Evolutionary conservation across 192 early-diverging fungal species (phyloP).

Genomic region (Phycomyces nitens): DNA sequence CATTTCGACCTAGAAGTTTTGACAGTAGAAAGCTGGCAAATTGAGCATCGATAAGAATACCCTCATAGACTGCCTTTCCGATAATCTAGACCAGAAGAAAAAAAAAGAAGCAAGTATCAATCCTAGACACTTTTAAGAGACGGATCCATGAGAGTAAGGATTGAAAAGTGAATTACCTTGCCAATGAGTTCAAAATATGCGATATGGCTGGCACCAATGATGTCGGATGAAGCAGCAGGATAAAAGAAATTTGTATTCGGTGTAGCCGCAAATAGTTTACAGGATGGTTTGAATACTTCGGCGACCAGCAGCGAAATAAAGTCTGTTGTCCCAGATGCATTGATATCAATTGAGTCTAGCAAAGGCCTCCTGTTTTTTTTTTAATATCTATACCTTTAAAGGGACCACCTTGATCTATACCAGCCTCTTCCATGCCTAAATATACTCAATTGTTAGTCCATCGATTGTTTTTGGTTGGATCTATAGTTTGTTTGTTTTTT

Average conservation of each 20-base stretch:
- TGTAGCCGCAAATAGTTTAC: slow-evolving; percentile 47
- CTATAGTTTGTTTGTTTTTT: slow-evolving; percentile 36
- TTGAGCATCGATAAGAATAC: slow-evolving; percentile 54
- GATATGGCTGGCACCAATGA: slow-evolving; percentile 34
- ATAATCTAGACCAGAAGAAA: slow-evolving; percentile 25
- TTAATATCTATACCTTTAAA: slow-evolving; percentile 81
- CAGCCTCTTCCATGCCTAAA: slow-evolving; percentile 62
- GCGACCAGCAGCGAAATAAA: slow-evolving; percentile 49
- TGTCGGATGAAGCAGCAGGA: slow-evolving; percentile 42
- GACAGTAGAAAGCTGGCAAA: slow-evolving; percentile 60
- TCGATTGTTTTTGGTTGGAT: too few species aligned
- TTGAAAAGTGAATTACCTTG: slow-evolving; percentile 26
- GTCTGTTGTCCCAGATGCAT: slow-evolving; percentile 21
- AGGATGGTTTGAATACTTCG: slow-evolving; percentile 53
- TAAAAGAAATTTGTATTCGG: slow-evolving; percentile 43
- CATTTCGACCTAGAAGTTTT: slow-evolving; percentile 52
- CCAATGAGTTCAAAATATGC: slow-evolving; percentile 55
- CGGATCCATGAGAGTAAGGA: too few species aligned
- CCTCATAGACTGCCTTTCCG: slow-evolving; percentile 64
- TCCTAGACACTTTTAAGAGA: too few species aligned
- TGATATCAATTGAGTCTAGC: not conserved
- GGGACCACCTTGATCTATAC: slow-evolving; percentile 81
- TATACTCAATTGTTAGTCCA: slow-evolving; percentile 19
- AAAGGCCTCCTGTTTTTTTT: not conserved
- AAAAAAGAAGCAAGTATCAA: not conserved